These are phyloP conservation scores for Tulasnella sp. DNA, from an alignment of 768 basidiomycete genomes.

Conservation along the genomic window DNA sequence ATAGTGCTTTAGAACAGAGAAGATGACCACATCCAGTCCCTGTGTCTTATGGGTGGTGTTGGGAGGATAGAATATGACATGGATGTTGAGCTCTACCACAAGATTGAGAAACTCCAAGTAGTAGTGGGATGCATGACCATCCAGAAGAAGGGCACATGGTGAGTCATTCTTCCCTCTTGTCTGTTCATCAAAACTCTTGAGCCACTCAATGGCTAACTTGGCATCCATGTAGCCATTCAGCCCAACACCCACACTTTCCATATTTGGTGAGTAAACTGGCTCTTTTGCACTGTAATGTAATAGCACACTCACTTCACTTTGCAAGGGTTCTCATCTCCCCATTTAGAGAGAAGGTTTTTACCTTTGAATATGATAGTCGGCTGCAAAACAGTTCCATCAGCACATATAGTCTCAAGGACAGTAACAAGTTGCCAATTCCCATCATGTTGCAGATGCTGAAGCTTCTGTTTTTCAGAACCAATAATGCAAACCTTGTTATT, in stretches of 20 bases:
- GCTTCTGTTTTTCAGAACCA: conserved; percentile 7
- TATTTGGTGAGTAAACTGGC: neutral
- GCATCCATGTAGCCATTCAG: conserved; percentile 33
- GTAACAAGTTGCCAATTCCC: conserved; percentile 16
- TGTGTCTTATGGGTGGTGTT: conserved; percentile 31
- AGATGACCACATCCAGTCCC: conserved; percentile 16
- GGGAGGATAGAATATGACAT: conserved; percentile 35
- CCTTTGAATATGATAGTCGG: conserved; percentile 16
- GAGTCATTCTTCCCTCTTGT: conserved; percentile 29
- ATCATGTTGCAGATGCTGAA: neutral
- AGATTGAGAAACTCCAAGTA: conserved; percentile 28
- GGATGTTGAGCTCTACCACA: conserved; percentile 26
- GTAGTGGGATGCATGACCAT: conserved; percentile 38
- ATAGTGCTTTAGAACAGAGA: conserved; percentile 25
- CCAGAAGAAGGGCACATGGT: conserved; percentile 30
- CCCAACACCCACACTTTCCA: neutral
- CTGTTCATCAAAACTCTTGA: conserved; percentile 32
- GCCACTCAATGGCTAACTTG: conserved; percentile 30
- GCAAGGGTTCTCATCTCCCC: conserved; percentile 12
- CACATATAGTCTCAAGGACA: conserved; percentile 13
- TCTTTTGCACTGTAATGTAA: neutral
- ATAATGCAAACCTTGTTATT: conserved; percentile 6
- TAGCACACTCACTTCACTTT: neutral
- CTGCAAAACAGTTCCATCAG: neutral
- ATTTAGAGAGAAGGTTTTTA: neutral